These are phyloP conservation scores for Vitis hybrid DNA, from an alignment of 177 flowering plant genomes.

Conservation along the genomic window DNA sequence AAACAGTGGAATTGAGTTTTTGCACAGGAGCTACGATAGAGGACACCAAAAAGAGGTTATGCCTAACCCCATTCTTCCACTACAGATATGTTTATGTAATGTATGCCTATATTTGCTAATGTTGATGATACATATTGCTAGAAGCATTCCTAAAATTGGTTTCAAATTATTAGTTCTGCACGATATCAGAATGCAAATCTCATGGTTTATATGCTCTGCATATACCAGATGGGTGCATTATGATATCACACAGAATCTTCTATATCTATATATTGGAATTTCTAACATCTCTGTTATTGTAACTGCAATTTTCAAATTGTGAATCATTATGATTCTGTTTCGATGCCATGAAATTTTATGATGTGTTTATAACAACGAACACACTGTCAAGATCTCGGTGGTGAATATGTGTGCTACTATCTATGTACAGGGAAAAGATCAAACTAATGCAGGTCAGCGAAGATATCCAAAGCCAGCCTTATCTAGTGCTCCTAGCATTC, in stretches of 20 bases:
- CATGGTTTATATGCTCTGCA: no score
- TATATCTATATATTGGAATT: no score
- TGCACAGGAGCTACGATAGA: constrained; percentile 4
- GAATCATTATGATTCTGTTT: background rate
- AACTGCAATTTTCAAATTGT: background rate
- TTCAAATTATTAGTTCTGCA: no score
- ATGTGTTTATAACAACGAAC: background rate
- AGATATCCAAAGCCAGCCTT: constrained; percentile 5
- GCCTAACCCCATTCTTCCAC: background rate
- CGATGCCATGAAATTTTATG: no score
- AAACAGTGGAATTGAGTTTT: background rate
- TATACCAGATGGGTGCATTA: no score
- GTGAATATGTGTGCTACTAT: background rate
- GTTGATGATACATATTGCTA: background rate
- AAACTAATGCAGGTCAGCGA: background rate
- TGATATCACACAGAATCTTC: no score
- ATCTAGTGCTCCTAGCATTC: background rate
- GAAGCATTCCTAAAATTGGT: background rate
- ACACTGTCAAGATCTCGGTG: background rate
- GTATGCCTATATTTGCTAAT: background rate
- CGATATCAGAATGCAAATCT: no score
- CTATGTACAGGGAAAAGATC: constrained; percentile 7
- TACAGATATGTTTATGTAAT: no score
- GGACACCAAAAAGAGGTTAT: constrained; percentile 10
- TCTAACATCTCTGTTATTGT: no score